phyloP scores from a whole-genome alignment of 768 basidiomycete species.

The Pisolithus marmoratus region DNA sequence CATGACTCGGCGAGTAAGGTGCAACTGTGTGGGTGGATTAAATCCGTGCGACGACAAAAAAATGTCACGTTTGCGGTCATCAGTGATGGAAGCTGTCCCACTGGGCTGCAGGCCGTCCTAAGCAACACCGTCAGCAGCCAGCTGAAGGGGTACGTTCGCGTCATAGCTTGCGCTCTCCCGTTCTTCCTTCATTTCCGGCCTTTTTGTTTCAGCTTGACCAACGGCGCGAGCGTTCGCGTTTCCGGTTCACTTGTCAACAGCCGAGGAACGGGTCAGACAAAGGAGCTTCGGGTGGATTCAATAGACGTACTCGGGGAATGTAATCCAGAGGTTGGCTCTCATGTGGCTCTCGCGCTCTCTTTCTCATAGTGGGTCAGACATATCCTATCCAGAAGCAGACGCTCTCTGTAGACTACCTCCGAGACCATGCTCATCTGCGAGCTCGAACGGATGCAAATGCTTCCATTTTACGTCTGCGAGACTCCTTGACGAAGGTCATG shows the following conservation, averaged over 20 bases:
- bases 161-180: neutral
- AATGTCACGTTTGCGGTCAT: slow-evolving; percentile 80
- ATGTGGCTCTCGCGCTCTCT: neutral
- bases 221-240: slow-evolving; percentile 52
- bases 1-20: slow-evolving; percentile 14
- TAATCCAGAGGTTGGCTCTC: slow-evolving; percentile 44
- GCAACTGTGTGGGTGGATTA: slow-evolving; percentile 76
- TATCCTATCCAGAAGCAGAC: slow-evolving; percentile 94
- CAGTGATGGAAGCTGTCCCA: slow-evolving; percentile 69
- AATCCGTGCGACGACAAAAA: slow-evolving; percentile 82
- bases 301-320: slow-evolving; percentile 51
- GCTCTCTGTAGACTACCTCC: slow-evolving; percentile 70
- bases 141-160: slow-evolving; percentile 13
- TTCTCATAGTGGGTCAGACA: slow-evolving; percentile 34
- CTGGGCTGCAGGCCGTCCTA: slow-evolving; percentile 78
- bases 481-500: slow-evolving; percentile 49
- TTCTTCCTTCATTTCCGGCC: slow-evolving; percentile 1
- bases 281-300: slow-evolving; percentile 46
- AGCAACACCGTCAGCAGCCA: slow-evolving; percentile 18
- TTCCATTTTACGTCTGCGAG: slow-evolving; percentile 71
- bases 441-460: slow-evolving; percentile 68
- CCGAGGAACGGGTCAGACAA: slow-evolving; percentile 44
- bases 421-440: slow-evolving; percentile 86
- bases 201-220: slow-evolving; percentile 35
- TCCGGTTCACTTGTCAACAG: slow-evolving; percentile 42